These are phyloP conservation scores for Verticillium nubilum DNA, from an alignment of 2,329 filamentous ascomycete species.

Conservation along the genomic window DNA sequence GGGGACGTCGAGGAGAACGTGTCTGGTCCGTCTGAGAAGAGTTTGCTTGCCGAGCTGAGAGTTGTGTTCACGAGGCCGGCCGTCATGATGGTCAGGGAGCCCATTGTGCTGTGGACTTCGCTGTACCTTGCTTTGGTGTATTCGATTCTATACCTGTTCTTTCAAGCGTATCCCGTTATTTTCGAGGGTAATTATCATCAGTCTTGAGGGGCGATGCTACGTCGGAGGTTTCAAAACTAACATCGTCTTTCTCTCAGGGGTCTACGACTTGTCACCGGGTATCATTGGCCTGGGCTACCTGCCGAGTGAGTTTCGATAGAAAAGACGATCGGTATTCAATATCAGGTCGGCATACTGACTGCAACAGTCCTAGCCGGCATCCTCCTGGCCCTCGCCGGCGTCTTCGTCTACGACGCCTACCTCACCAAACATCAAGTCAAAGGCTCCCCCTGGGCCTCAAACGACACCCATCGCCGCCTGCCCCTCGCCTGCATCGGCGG, in stretches of 20 bases:
- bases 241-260: neutral
- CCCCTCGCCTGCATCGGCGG: constrained; percentile 50
- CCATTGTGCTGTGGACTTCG: constrained; percentile 66
- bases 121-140: constrained; percentile 68
- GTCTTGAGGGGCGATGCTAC: too few species aligned
- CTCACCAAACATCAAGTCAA: constrained; percentile 17
- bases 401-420: constrained; percentile 19
- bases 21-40: constrained; percentile 51
- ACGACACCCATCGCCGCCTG: constrained; percentile 26
- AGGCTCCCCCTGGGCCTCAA: constrained; percentile 22
- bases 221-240: neutral
- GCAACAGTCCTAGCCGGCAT: constrained; percentile 18
- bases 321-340: too few species aligned
- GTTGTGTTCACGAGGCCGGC: constrained; percentile 68
- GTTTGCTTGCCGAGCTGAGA: constrained; percentile 53
- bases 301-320: constrained; percentile 29
- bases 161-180: constrained; percentile 69
- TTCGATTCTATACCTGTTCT: constrained; percentile 63
- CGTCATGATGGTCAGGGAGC: constrained; percentile 66
- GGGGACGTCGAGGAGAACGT: neutral
- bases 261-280: constrained; percentile 60
- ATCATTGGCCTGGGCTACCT: constrained; percentile 63
- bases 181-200: constrained; percentile 38
- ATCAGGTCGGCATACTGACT: neutral
- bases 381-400: constrained; percentile 15